Evolutionary conservation across 225 moss, liverwort and hornwort species (phyloP).

Genomic region (Polytrichum commune): DNA sequence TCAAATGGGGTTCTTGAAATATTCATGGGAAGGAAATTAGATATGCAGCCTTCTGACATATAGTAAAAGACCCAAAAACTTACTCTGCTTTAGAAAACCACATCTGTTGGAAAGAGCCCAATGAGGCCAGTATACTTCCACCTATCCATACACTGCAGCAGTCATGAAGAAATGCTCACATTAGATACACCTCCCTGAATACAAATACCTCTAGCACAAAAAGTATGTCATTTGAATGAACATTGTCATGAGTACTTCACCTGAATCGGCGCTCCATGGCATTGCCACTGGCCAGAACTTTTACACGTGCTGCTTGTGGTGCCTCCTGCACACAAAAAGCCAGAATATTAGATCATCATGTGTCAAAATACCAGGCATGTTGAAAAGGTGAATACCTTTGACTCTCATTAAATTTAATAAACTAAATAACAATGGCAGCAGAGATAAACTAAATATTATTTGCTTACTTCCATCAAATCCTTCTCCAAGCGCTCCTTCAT

Average conservation of each 20-base stretch:
- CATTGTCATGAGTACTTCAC: slow-evolving; percentile 10
- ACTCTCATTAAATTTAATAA: no score
- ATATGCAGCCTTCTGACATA: no score
- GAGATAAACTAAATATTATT: no score
- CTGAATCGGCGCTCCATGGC: slow-evolving; percentile 84
- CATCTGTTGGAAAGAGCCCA: slow-evolving; percentile 96
- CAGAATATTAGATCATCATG: not conserved
- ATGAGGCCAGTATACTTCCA: slow-evolving; percentile 89
- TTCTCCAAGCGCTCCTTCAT: slow-evolving; percentile 93
- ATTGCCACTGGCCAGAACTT: slow-evolving; percentile 88
- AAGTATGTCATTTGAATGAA: no score
- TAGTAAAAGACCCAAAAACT: slow-evolving; percentile 2
- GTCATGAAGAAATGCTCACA: not conserved
- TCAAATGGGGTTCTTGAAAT: no score
- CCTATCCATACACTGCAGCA: slow-evolving; percentile 82
- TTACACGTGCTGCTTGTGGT: slow-evolving; percentile 88
- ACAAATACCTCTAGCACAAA: no score
- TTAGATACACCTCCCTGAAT: slow-evolving; percentile 44
- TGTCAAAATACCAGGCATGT: no score
- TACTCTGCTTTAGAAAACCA: slow-evolving; percentile 97
- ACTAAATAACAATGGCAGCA: no score
- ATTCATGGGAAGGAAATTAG: no score
- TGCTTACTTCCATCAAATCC: slow-evolving; percentile 74
- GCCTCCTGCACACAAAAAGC: slow-evolving; percentile 54
- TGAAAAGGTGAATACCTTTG: no score